Evolutionary conservation across 2,329 filamentous ascomycete species (phyloP), one percentile per base, ranked within the genome.

Genomic region (Sclerotinia spermophila): DNA sequence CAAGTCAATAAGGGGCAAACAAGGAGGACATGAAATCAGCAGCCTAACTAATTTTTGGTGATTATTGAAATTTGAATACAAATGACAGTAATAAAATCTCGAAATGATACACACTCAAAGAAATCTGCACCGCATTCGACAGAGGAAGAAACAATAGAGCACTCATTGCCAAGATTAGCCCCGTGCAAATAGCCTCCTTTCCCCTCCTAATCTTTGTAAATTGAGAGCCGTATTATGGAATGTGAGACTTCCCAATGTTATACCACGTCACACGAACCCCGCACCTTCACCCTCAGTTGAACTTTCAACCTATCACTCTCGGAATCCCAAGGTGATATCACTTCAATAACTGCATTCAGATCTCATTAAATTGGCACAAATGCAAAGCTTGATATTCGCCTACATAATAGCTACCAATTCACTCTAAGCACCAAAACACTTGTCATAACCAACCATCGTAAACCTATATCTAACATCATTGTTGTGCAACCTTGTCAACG

Each of bases 401-500:
- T 66, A 65, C 35, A 27, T 66, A 40, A 19, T 15, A 24, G 21
- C 30, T 4, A 40, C 4, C 24, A 30, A 65, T 5, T 35, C 24
- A 30, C 33, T 24, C 45, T 44, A 73, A 55, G 74, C 71, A 30
- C 74, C 86, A 77, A 92, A 92, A 0, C 82, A 86, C 82, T 91
- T 88, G 75, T 92, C 89, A 77, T 86, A 92, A 35, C 86, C 87
- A 17, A 87, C 87, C 76, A 94, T 79, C 0, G 91, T 92, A 77
- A 92, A 91, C 60, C 92, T 84, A 79, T 93, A 95, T 61, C 85
- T 85, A 17, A 94, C 89, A 79, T 92, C 87, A 76, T 90, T 91
- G 73, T 88, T 88, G 76, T 90, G 87, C 72, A 95, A 86, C 74
- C 89, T 85, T 79, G 88, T 85, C 51, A 93, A 86, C 0, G 89